These are phyloP conservation scores for Magnolia officinalis DNA, from an alignment of 164 flowering plant species.

Conservation along the genomic window DNA sequence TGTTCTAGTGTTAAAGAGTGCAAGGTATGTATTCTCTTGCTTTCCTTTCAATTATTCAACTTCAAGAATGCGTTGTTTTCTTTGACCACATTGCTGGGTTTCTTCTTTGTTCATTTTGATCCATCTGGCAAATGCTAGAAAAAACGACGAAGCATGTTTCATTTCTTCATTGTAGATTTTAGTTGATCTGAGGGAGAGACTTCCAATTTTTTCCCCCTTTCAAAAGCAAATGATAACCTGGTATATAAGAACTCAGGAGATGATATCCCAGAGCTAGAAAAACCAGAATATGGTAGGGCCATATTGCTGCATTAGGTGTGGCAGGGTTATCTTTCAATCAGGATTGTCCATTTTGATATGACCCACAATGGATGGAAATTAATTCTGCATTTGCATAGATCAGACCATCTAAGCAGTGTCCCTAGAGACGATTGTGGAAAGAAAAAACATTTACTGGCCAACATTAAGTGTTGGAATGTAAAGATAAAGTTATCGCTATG, in stretches of 20 bases:
- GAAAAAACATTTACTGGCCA: too few species aligned
- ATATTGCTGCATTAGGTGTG: not conserved
- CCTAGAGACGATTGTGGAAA: not conserved
- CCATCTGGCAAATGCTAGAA: not conserved
- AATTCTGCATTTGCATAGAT: too few species aligned
- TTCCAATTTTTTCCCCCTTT: not conserved
- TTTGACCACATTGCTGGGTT: not conserved
- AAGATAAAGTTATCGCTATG: not conserved
- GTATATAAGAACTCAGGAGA: too few species aligned
- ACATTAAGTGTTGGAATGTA: not conserved
- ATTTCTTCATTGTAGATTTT: too few species aligned
- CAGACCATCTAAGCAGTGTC: not conserved
- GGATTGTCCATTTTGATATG: not conserved
- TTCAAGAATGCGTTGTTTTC: not conserved
- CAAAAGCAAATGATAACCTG: not conserved
- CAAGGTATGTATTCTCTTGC: slow-evolving; percentile 27
- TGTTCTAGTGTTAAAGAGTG: slow-evolving; percentile 24
- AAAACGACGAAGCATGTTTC: not conserved
- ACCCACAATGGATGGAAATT: not conserved
- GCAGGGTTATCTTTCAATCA: not conserved
- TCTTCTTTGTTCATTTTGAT: not conserved
- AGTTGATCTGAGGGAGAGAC: not conserved
- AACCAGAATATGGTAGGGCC: not conserved
- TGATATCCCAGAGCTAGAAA: too few species aligned
- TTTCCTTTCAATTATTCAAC: not conserved